Conservation (phyloP, 441 rosid genomes). For the Populus trichocarpa region DNA sequence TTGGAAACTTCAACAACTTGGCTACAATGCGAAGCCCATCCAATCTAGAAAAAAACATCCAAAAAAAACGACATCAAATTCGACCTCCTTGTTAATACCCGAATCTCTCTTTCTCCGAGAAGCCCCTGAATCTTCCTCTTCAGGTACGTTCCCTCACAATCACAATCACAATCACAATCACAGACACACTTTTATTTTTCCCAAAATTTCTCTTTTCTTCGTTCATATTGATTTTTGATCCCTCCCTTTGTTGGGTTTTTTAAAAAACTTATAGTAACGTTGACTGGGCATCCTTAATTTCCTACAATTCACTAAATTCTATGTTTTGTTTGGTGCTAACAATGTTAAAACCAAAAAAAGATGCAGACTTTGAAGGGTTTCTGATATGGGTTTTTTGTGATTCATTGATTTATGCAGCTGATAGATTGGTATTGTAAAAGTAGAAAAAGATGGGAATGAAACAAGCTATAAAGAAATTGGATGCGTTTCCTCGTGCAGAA, state of each 20-base stretch:
- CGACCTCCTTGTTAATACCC: background rate
- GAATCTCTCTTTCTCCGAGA: background rate
- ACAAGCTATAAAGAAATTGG: slow-evolving; percentile 77
- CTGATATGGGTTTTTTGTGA: background rate
- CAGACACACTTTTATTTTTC: background rate
- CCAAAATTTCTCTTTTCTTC: background rate
- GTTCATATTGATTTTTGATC: background rate
- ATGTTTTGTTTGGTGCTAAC: background rate
- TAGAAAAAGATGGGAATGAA: slow-evolving; percentile 59
- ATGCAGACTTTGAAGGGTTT: background rate
- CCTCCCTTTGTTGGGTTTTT: background rate
- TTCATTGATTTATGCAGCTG: background rate
- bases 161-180: background rate
- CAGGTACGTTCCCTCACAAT: background rate
- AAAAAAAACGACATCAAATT: background rate
- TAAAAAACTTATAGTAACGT: background rate
- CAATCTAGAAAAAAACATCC: background rate
- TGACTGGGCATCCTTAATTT: background rate
- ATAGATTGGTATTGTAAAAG: background rate
- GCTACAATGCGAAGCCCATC: background rate
- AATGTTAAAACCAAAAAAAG: background rate
- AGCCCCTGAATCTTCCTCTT: background rate
- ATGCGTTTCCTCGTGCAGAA: slow-evolving; percentile 97
- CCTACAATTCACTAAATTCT: background rate
- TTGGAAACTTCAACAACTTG: background rate